Evolutionary conservation across 1,284 basidiomycete genomes (phyloP), one percentile per base, ranked within the genome.

Genomic region (Pyrrhoderma lamaoense): DNA sequence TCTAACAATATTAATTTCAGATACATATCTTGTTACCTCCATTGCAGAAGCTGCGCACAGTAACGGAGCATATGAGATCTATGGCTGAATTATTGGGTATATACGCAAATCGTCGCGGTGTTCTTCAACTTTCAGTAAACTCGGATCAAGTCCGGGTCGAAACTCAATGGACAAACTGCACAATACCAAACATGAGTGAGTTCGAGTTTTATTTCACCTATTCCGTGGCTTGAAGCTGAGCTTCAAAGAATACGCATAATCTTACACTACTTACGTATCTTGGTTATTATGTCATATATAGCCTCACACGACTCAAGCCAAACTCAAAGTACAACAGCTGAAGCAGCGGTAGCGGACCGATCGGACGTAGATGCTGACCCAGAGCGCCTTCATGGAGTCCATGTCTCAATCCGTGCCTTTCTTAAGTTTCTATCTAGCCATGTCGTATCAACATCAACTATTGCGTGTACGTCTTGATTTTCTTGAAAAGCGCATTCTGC

Each of bases 401-500:
- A 82, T 4, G 75, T 93, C 2, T 82, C 85, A 1, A 78, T 85
- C 42, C 79, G 79, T 49, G 88, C 85, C 54, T 82, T 93, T 61
- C 72, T 86, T 57, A 91, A 89, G 64, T 93, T 93, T 66, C 70
- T 94, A 45, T 86, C 80, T 52, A 85, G 85, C 54, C 85, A 93
- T 64, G 77, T 86, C 45, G 80, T 93, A n/a, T 89, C 87, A 1
- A 86, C 83, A 0, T 84, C 85, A 1, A 92, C 90, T 0, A 91
- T 94, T 55, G 89, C 89, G 13, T 90, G 91, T 92, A 61, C 53
- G 81, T 66, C 16, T 61, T 35, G 18, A 16, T 42, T 37, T 48
- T 47, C 46, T 8, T 21, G 9, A n/a, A n/a, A n/a, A n/a, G n/a
- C n/a, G n/a, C n/a, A n/a, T n/a, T n/a, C n/a, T n/a, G n/a, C n/a